Evolutionary conservation across 208 protist genomes (phyloP), one percentile per base, ranked within the genome.

Genomic region (Angomonas ambiguus): DNA sequence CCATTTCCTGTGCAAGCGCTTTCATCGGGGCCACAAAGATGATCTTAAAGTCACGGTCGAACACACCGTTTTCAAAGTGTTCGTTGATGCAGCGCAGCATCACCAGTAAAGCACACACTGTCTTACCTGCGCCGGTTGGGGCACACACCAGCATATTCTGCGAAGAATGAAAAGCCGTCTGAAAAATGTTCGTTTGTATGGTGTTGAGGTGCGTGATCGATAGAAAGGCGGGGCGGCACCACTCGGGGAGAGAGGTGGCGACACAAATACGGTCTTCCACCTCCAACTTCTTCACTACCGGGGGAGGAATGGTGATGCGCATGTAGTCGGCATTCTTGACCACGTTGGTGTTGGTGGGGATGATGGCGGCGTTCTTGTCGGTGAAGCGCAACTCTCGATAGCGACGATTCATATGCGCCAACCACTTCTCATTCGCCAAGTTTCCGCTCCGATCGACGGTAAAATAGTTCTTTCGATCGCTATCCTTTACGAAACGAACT

Each of bases 11-110:
- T 55, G 98, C 99, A 1, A 99, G 85, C 20, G 99, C 99, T 80
- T 99, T 99, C 98, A 99, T 99, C n/a, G 99, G 99, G 2, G 98
- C 98, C 27, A 99, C 88, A 67, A 99, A 99, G 33, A 99, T 91
- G 16, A 99, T 99, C 77, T 99, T 99, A 69, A 99, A 99, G 72
- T 98, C 81, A 55, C 82, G 83, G 71, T 93, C 76, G 22, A 97
- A 69, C 2, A 82, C 79, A 16, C 92, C 93, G 48, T 86, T 76
- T 41, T 82, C 84, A 55, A 96, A 86, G 73, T 98, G 83, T 70
- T 97, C 95, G 62, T 91, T 90, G 65, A 96, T 91, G 80, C 87
- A 94, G 28, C 91, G 87, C 42, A 99, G 76, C 69, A 99, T 98
- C 4, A 97, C 90, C 25, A 99, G 72, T 58, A 99, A 68, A 2